Base-by-base conservation (phyloP, 371 early-diverging fungal species). In the Parasitella parasitica region DNA sequence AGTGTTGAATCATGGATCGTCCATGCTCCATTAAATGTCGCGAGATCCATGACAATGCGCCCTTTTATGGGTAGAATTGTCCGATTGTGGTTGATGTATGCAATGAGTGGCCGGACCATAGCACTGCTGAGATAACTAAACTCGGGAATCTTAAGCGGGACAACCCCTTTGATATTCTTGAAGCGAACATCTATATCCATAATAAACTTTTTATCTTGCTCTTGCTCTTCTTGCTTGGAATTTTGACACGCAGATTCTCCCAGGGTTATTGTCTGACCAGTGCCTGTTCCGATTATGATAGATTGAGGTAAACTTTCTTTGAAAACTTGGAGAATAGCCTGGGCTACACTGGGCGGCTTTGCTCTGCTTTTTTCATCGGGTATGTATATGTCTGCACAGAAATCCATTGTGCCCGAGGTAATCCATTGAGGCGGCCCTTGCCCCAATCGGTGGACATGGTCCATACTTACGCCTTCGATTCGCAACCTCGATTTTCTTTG, bases 391-490 rank as follows among this genome's bases (percentile, higher is more conserved):
- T 89, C 83, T 12, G 91, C 88, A 16, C 86, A 83, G 4, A 97
- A 80, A 66, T 97, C 96, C 2, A 97, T 83, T 1, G 84, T 89
- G 3, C 96, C 97, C 0, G 89, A 82, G 12, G 89, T 92, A 57
- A 97, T 91, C 98, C 98, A 97, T 11, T 92, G 91, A 39, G 96
- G 87, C 0, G 98, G 97, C 0, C 96, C 97, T n/a, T 84, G 82
- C 5, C 90, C 86, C n/a, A 94, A 93, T 27, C 84, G 76, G 74
- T 95, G 95, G 41, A 96, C 72, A 71, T 95, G 96, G 57, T 92
- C 93, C 32, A 97, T 93, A 51, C 89, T 93, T 20, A 97, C 82
- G 50, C 89, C 90, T 71, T 94, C 92, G 22, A 97, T 84, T 59
- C 92, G 89, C 30, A 95, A 73, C 34, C 93, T 92, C 6, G 92